Conservation (phyloP, 2,329 filamentous ascomycete species). For the Botrytis squamosa region DNA sequence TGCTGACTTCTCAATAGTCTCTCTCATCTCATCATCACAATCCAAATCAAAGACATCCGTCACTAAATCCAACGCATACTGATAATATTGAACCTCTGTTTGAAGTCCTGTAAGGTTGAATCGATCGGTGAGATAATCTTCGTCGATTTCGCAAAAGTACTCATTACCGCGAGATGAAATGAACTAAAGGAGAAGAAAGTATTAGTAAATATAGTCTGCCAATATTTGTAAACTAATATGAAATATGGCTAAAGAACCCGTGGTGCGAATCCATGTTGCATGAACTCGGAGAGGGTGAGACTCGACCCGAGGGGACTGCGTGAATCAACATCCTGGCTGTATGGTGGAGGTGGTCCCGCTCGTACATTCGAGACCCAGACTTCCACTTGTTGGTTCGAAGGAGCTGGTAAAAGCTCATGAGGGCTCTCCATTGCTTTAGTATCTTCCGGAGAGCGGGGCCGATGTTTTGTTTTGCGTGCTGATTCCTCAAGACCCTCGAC, state of each 20-base stretch:
- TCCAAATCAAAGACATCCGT: conserved; percentile 99
- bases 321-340: neutral
- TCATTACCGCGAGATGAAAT: conserved; percentile 97
- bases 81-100: conserved; percentile 97
- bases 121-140: conserved; percentile 95
- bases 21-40: conserved; percentile 96
- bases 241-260: conserved; percentile 15
- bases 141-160: conserved; percentile 99
- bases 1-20: conserved; percentile 96
- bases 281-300: neutral
- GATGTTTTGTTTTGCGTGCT: neutral
- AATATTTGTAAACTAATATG: conserved; percentile 1
- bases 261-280: neutral
- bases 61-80: conserved; percentile 95
- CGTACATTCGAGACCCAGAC: neutral
- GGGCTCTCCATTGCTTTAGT: neutral
- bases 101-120: conserved; percentile 98
- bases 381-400: neutral
- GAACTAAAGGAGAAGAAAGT: conserved; percentile 61
- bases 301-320: neutral
- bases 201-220: conserved; percentile 17
- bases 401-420: neutral
- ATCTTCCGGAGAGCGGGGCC: neutral
- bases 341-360: neutral
- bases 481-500: neutral